Conservation (phyloP, 2,329 filamentous ascomycete genomes). For the Thelonectria discophora region DNA sequence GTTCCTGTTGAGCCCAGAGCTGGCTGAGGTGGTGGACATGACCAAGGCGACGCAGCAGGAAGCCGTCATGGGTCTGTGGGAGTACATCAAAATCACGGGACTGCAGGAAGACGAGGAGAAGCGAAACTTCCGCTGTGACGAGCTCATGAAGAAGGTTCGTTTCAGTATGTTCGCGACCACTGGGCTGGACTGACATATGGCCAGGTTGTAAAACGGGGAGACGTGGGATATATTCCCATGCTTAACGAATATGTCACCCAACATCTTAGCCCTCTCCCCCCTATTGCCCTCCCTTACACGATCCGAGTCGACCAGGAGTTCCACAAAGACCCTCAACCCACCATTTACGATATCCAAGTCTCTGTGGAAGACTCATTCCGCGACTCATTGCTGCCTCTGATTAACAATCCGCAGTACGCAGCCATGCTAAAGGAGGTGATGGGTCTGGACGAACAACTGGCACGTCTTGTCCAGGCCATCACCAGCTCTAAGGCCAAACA, state of each 20-base stretch:
- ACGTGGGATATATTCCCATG: constrained; percentile 85
- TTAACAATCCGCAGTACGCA: constrained; percentile 75
- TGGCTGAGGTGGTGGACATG: constrained; percentile 87
- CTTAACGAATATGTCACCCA: constrained; percentile 81
- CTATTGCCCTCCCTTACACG: constrained; percentile 87
- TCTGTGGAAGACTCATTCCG: constrained; percentile 84
- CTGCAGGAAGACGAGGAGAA: constrained; percentile 96
- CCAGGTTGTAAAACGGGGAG: constrained; percentile 76
- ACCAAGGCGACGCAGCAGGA: constrained; percentile 87
- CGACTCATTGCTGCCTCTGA: constrained; percentile 69
- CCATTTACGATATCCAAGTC: constrained; percentile 90
- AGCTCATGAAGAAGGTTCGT: constrained; percentile 77
- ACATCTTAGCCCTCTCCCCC: constrained; percentile 81
- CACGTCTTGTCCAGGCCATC: constrained; percentile 82
- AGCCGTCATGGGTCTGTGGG: constrained; percentile 91
- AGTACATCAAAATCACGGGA: constrained; percentile 87
- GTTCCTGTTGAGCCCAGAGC: constrained; percentile 78
- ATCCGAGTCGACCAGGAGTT: constrained; percentile 91
- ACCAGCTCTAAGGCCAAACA: constrained; percentile 89
- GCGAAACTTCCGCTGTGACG: constrained; percentile 89
- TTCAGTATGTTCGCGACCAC: background rate
- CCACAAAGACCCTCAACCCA: constrained; percentile 77
- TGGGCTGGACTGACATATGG: constrained; percentile 36
- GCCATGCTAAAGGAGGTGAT: constrained; percentile 79
- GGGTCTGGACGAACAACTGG: constrained; percentile 83